Base-by-base conservation (phyloP, 2,329 filamentous ascomycete species). In the Pseudomassariella vexata region DNA sequence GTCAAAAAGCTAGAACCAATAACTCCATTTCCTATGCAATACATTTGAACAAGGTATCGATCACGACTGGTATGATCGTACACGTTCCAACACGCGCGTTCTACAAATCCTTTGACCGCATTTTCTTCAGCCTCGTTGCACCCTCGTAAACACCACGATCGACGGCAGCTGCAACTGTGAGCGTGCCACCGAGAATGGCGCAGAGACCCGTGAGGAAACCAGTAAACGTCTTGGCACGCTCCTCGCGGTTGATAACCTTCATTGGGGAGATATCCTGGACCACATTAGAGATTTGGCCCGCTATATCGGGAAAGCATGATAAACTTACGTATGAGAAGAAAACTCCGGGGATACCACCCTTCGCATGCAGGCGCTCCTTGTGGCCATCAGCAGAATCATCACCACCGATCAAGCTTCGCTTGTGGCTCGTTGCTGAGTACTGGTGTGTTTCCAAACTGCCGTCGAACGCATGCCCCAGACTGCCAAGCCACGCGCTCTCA, bases 161-260 rank as follows among this genome's bases (percentile, higher is more conserved):
- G 19, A 98, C 68, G 5, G 92, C 92, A 5, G 94, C 92, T 9
- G 92, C 92, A 12, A 98, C 92, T 0, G 92, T 98, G 45, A 98
- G 63, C 1, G 92, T 98, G 46, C 92, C 92, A 40, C 92, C 92
- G 30, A 98, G 81, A 39, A 96, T 84, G 22, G 90, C 90, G 58
- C 92, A 98, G 14, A 98, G 77, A 28, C 92, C 92, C 1, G 92
- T 90, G 37, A 98, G 62, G 68, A 98, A 98, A 12, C 85, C 85
- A 1, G 86, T 79, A 57, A 98, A 94, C 5, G 83, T 84, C 70
- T 96, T 96, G 39, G 81, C 70, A 28, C 86, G 78, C 45, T 85
- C 82, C 65, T 98, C 94, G 34, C 89, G 83, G 68, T 98, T 98
- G 63, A 98, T 84, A 39, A 98, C 90, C 66, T 96, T 98, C 92